Base-by-base conservation (phyloP, 164 flowering plant species). In the Magnolia officinalis region DNA sequence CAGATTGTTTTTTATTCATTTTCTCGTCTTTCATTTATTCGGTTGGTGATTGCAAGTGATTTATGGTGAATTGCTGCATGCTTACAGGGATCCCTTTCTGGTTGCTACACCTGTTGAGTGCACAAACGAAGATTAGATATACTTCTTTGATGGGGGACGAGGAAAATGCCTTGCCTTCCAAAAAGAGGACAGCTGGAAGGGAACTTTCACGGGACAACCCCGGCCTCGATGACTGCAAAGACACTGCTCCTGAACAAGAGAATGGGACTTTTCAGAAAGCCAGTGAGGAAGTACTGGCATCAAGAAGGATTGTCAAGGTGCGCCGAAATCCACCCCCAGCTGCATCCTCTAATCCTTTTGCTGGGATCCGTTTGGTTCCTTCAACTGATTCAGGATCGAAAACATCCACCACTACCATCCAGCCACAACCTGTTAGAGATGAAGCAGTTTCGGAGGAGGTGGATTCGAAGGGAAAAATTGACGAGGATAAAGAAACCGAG, bases 111-210 rank as follows among this genome's bases (percentile, higher is more conserved):
- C 69, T 21, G 26, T 66, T 66, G 10, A 66, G 3, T n/a, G 65
- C 65, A 16, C 14, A 66, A 37, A 5, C 45, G 45, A 37, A 37
- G 45, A 37, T 37, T 9, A 66, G 69, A 66, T 14, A 66, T 14
- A 7, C 50, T 68, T 29, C 26, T 68, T 74, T 37, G 51, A 94
- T 94, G 98, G 93, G 83, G 71, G 96, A 91, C 78, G 78, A 91
- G 2, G 93, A 90, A 74, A 80, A 81, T 80, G 83, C 76, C 20
- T 76, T 86, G 69, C 91, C 88, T 82, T 91, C 98, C 63, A 95
- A 92, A 85, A 95, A 95, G 85, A 91, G 99, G 78, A 90, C 87
- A 74, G 99, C 99, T 9, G 95, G 89, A 61, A 89, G 92, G 78
- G 90, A 95, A 76, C 81, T 95, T 61, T 83, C 97, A 51, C 85